Percentiles rank a stretch among this genome's conserved stretches.
Evolutionary conservation across 495 filamentous ascomycete species (phyloP).

Genomic region (Neurospora sublineolata): DNA sequence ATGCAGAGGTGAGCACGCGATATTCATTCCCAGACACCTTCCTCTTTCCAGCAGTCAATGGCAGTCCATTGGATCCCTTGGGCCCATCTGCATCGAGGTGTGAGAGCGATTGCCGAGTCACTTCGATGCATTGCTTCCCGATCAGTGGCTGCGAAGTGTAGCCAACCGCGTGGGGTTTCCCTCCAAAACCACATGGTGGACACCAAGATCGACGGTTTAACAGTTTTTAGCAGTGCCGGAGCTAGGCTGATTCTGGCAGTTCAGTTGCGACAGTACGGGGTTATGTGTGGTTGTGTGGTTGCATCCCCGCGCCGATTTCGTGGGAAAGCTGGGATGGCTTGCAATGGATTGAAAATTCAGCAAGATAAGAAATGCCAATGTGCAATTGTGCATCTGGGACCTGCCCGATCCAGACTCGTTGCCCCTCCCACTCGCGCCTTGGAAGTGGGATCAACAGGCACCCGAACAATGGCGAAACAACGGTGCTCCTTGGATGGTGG

Average conservation of each 20-base stretch:
- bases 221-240: not conserved
- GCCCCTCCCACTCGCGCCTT: not conserved
- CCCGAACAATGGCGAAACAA: not conserved
- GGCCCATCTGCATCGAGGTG: not conserved
- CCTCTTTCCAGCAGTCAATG: not conserved
- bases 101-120: not conserved
- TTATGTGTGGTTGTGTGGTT: not conserved
- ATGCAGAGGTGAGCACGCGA: not conserved
- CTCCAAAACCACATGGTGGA: not conserved
- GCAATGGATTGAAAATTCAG: not conserved
- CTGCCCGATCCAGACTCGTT: not conserved
- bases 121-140: not conserved
- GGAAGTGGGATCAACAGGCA: not conserved
- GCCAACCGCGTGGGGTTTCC: not conserved
- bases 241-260: not conserved
- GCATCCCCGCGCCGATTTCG: not conserved
- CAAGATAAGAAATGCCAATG: not conserved
- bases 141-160: not conserved
- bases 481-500: not conserved
- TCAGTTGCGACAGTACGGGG: not conserved
- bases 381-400: not conserved
- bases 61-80: not conserved
- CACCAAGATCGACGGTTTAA: not conserved
- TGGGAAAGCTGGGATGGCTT: not conserved
- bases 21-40: not conserved